Evolutionary conservation across 306 rosid genomes (phyloP), one percentile per base, ranked within the genome.

Genomic region (Pterocarpus santalinus): DNA sequence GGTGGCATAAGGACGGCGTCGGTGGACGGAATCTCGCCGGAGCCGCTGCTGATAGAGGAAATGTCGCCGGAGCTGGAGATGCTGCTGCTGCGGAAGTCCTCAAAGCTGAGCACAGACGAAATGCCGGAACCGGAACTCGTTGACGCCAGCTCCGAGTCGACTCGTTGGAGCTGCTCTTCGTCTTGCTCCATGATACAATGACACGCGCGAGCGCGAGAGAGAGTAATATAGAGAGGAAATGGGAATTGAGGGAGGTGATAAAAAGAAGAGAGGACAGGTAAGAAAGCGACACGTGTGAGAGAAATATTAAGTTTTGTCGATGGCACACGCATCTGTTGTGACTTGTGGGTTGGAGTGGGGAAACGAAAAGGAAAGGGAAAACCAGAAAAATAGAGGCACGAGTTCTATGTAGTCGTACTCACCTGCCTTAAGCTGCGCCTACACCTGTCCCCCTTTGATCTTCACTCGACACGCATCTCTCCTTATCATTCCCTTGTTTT

Each of bases 251-350:
- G 67, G 41, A 75, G 53, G 22, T 36, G 88, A 88, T 87, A 87
- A 89, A 22, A 87, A 84, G 80, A 80, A 78, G 74, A 77, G 78
- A 52, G 84, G 80, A 83, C 76, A 77, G 61, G 76, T 85, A 47
- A 33, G 65, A 71, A 53, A 22, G 17, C 1, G 95, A 89, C 97
- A 89, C 97, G 97, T 92, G 93, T 87, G 65, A 58, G 61, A 8
- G 79, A 77, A 36, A 16, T 77, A 69, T 22, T 73, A 4, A 72
- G 84, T 76, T 75, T 53, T 86, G 88, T 86, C 53, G 86, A 83
- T 86, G 85, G 78, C 87, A 82, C 90, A 91, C 95, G 94, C 88
- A 77, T 87, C 83, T 64, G 41, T 69, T 77, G 76, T 73, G 88
- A 78, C 69, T 72, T 72, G 55, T 56, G 15, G 17, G 16, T 5